Percentiles rank a stretch among this genome's conserved stretches.
Conservation (phyloP, 177 flowering plant species). For the Telopea speciosissima region DNA sequence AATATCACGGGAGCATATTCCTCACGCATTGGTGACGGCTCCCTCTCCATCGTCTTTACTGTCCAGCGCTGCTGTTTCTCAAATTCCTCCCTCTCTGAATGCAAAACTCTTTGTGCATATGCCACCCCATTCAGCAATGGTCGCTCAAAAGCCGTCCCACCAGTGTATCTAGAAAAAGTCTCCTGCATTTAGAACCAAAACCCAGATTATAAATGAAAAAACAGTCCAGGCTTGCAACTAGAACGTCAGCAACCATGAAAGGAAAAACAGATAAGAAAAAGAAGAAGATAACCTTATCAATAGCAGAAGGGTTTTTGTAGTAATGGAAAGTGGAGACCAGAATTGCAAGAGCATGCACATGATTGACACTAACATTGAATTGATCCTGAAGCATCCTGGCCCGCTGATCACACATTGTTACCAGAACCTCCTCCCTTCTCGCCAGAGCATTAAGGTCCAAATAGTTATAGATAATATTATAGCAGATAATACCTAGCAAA, state of each 20-base stretch:
- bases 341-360: conserved; percentile 82
- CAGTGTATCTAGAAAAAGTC: conserved; percentile 88
- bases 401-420: conserved; percentile 73
- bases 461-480: conserved; percentile 23
- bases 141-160: conserved; percentile 80
- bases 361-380: conserved; percentile 87
- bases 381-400: conserved; percentile 91
- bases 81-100: conserved; percentile 69
- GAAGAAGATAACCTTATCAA: conserved; percentile 76
- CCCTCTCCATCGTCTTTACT: conserved; percentile 74
- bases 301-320: conserved; percentile 70
- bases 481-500: no score
- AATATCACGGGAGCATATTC: conserved; percentile 96
- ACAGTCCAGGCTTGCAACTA: not conserved
- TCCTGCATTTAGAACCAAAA: conserved; percentile 41
- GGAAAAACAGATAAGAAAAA: not conserved
- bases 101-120: conserved; percentile 69
- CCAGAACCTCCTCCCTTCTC: conserved; percentile 58
- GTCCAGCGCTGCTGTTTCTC: conserved; percentile 80
- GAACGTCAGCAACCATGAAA: not conserved
- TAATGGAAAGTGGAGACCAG: conserved; percentile 86
- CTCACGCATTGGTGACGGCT: conserved; percentile 70
- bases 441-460: conserved; percentile 45
- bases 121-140: conserved; percentile 90
- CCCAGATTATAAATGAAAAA: conserved; percentile 3